A percentile compares a stretch with the other conserved stretches of the same genome.
These are phyloP conservation scores for Kockiozyma suomiensis DNA, from an alignment of 805 yeast species.

Conservation along the genomic window DNA sequence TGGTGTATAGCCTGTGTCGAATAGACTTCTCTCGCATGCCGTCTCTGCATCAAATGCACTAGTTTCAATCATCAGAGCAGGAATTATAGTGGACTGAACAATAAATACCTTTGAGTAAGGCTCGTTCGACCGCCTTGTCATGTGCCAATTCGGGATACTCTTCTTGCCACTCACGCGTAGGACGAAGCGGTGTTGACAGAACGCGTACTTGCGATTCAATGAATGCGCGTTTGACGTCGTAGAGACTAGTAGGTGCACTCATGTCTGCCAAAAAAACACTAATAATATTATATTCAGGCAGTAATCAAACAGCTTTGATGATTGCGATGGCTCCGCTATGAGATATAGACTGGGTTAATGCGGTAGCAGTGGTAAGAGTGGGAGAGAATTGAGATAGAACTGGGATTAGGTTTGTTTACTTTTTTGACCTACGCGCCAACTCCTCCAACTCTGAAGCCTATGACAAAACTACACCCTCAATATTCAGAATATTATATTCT, in stretches of 20 bases:
- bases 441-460: too few species aligned
- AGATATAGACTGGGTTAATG: too few species aligned
- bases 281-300: neutral
- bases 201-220: constrained; percentile 29
- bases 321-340: too few species aligned
- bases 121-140: constrained; percentile 8
- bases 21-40: constrained; percentile 6
- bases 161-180: constrained; percentile 21
- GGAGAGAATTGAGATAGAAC: too few species aligned
- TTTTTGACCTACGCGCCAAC: too few species aligned
- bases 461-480: too few species aligned
- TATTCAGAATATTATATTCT: too few species aligned
- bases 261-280: neutral
- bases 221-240: constrained; percentile 28
- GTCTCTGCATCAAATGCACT: constrained; percentile 26
- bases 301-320: neutral
- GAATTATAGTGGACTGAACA: too few species aligned
- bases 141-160: constrained; percentile 14
- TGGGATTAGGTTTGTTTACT: too few species aligned
- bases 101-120: constrained; percentile 13
- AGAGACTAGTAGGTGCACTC: constrained; percentile 8
- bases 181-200: constrained; percentile 18
- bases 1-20: constrained; percentile 31
- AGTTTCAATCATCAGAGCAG: neutral
- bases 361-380: too few species aligned